Base-by-base conservation (phyloP, 2,329 filamentous ascomycete genomes). In the Dactylella cylindrospora region DNA sequence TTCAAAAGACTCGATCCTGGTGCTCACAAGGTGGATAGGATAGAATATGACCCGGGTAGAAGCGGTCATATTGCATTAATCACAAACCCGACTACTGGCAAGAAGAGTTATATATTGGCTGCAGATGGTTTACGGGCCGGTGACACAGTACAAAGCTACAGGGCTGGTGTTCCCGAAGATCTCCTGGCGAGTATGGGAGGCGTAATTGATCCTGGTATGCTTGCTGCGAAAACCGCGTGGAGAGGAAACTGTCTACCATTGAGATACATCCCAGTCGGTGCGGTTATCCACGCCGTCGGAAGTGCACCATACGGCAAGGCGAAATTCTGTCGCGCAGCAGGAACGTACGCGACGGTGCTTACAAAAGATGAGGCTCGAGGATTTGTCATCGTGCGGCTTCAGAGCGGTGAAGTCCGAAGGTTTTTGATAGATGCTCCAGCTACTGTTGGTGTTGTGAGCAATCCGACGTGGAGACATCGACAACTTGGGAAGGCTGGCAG, bases 251-350 rank as follows among this genome's bases (percentile, higher is more conserved):
- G 93, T 72, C 75, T 98, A 68, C 93, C 93, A 10, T 78, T 98
- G 72, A 88, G 95, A 74, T 93, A 98, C 84, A 87, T 98, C 61
- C 94, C 93, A 1, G 80, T 96, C 31, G 91, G 93, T n/a, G 95
- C 90, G 2, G 82, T 89, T 33, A 83, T 98, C 45, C 96, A 86
- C 78, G 93, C 91, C 67, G 84, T 98, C 26, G 91, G 91, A 9
- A 88, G 85, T 20, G 79, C 83, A 3, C 80, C 81, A 25, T 84
- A 84, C 59, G 82, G 85, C 19, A 82, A 83, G 9, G 93, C 87
- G 10, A 89, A 95, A 15, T 93, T 98, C 73, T 98, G 93, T 73
- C 85, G 93, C 65, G 94, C 90, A 72, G 93, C 94, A 1, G 93
- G 93, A 38, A 97, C 93, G 7, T 90, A 90, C 70, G 93, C 88